A percentile compares a stretch with the other conserved stretches of the same genome.
These are phyloP conservation scores for Baorangia bicolor DNA, from an alignment of 768 basidiomycete species.

Conservation along the genomic window DNA sequence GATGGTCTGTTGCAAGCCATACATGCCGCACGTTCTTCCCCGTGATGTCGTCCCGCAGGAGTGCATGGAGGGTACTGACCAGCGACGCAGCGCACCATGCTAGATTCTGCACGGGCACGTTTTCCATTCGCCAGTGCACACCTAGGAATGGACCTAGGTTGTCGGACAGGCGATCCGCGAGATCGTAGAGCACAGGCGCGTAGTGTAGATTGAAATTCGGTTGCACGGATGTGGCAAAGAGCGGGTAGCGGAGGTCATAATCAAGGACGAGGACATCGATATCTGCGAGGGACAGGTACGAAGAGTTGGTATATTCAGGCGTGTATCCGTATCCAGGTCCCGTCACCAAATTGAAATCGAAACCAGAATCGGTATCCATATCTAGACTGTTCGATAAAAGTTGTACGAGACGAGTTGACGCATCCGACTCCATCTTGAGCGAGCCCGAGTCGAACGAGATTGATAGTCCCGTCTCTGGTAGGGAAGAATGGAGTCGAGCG, in stretches of 20 bases:
- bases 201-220: constrained; percentile 37
- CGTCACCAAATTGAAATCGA: constrained; percentile 9
- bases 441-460: constrained; percentile 8
- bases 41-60: constrained; percentile 32
- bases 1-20: constrained; percentile 61
- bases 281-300: constrained; percentile 22
- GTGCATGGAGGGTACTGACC: constrained; percentile 39
- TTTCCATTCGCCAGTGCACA: constrained; percentile 62
- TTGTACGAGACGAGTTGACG: constrained; percentile 14
- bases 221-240: constrained; percentile 31
- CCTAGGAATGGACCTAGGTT: constrained; percentile 42
- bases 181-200: constrained; percentile 39
- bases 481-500: constrained; percentile 8
- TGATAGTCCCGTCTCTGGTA: constrained; percentile 4
- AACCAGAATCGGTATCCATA: not conserved
- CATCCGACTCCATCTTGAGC: not conserved
- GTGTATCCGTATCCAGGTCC: constrained; percentile 13
- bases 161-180: constrained; percentile 39
- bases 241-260: constrained; percentile 50
- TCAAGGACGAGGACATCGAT: constrained; percentile 50
- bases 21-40: constrained; percentile 38
- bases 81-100: constrained; percentile 50
- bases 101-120: constrained; percentile 40
- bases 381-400: constrained; percentile 16
- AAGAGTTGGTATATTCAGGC: constrained; percentile 12